Percentiles rank a stretch among this genome's conserved stretches.
phyloP scores from a whole-genome alignment of 352 stramenopile genomes.

The Sclerospora graminicola region DNA sequence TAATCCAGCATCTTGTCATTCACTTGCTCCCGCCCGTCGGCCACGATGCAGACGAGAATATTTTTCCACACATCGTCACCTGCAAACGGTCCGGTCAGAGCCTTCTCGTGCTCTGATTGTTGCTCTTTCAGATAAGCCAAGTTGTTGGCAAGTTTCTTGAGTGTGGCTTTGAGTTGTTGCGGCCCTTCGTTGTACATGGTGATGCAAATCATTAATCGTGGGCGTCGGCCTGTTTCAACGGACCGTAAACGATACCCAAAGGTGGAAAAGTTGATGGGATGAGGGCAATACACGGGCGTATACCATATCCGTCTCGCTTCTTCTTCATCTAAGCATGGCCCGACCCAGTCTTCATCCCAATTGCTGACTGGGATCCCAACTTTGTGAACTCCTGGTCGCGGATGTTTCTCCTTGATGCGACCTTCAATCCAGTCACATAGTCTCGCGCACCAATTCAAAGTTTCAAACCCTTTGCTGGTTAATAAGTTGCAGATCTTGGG shows the following conservation, averaged over 20 bases:
- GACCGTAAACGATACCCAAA: slow-evolving; percentile 65
- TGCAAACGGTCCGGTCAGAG: slow-evolving; percentile 30
- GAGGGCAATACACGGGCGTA: slow-evolving; percentile 64
- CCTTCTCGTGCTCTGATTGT: slow-evolving; percentile 19
- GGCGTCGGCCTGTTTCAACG: slow-evolving; percentile 60
- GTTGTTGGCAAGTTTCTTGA: slow-evolving; percentile 80
- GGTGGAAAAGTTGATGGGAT: slow-evolving; percentile 67
- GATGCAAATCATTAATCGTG: slow-evolving; percentile 77
- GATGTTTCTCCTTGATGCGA: slow-evolving; percentile 61
- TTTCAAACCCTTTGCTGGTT: slow-evolving; percentile 79
- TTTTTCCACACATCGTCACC: slow-evolving; percentile 76
- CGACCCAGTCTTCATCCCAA: slow-evolving; percentile 72
- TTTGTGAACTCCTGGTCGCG: slow-evolving; percentile 68
- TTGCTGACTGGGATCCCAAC: slow-evolving; percentile 55
- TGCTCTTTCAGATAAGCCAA: slow-evolving; percentile 58
- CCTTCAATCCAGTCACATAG: slow-evolving; percentile 82
- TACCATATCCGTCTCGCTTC: slow-evolving; percentile 74
- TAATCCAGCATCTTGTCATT: slow-evolving; percentile 79
- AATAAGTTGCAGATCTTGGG: slow-evolving; percentile 82
- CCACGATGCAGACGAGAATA: slow-evolving; percentile 70
- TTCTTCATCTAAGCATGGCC: slow-evolving; percentile 58
- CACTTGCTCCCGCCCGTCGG: slow-evolving; percentile 64
- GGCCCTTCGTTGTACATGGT: slow-evolving; percentile 81
- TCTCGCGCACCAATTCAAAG: slow-evolving; percentile 72
- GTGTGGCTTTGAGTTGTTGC: slow-evolving; percentile 52